Evolutionary conservation across 192 early-diverging fungal genomes (phyloP).

Genomic region (Entomortierella lignicola): DNA sequence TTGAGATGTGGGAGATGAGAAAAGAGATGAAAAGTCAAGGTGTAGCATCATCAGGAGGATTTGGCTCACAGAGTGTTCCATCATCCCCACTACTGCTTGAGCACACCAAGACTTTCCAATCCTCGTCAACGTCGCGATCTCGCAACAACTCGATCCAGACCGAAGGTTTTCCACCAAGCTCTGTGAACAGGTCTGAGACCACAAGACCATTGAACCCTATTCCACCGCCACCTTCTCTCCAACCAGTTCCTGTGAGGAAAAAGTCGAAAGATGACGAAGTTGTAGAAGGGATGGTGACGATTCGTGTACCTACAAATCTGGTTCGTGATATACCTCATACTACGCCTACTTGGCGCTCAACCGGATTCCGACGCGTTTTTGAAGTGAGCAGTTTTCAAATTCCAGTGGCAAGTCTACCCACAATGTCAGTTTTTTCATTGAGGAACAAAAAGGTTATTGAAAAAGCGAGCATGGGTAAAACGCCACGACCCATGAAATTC

Average conservation of each 20-base stretch:
- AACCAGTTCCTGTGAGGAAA: background rate
- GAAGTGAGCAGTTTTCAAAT: background rate
- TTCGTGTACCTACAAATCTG: background rate
- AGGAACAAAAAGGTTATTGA: background rate
- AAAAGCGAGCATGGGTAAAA: background rate
- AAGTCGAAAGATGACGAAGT: background rate
- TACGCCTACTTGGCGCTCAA: background rate
- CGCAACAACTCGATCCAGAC: background rate
- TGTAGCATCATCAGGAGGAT: background rate
- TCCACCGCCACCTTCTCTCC: constrained; percentile 12
- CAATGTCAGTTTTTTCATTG: constrained; percentile 2
- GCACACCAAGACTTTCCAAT: background rate
- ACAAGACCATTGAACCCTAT: background rate
- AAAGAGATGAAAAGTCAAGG: background rate
- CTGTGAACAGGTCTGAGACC: background rate
- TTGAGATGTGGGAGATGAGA: constrained; percentile 11
- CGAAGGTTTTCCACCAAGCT: background rate
- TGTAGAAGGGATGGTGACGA: constrained; percentile 2
- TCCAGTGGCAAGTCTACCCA: constrained; percentile 3
- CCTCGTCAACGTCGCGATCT: background rate
- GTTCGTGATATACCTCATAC: background rate
- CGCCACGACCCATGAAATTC: constrained; percentile 8
- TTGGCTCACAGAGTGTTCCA: background rate
- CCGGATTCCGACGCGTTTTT: constrained; percentile 24
- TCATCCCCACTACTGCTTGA: too few species aligned